Conservation (phyloP, 345 rosid species). For the Gossypium sturtianum region DNA sequence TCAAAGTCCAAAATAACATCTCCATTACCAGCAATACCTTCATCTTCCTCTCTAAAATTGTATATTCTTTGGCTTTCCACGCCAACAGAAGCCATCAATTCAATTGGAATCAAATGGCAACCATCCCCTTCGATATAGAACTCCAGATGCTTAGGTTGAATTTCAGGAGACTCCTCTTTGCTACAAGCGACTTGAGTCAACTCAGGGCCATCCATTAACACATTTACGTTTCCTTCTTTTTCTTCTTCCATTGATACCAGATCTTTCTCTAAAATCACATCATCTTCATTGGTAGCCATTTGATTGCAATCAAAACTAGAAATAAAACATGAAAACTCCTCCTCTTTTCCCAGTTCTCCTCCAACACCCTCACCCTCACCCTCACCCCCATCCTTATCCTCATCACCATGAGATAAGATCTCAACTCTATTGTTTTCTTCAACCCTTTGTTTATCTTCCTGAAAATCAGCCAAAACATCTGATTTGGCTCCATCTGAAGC, state of each 20-base stretch:
- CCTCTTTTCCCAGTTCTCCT: constrained; percentile 21
- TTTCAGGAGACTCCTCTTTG: constrained; percentile 24
- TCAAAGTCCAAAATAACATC: constrained; percentile 80
- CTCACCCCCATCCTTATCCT: neutral
- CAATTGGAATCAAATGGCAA: constrained; percentile 79
- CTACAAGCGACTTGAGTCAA: constrained; percentile 15
- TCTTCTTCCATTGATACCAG: constrained; percentile 10
- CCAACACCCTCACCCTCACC: neutral
- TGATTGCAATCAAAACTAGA: constrained; percentile 42
- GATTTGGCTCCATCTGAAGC: constrained; percentile 26
- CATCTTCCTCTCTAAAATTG: constrained; percentile 40
- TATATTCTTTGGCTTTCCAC: constrained; percentile 15
- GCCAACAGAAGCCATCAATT: constrained; percentile 21
- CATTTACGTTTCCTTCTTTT: constrained; percentile 16
- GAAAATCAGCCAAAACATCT: constrained; percentile 20
- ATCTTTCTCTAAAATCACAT: constrained; percentile 21
- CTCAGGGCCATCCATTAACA: constrained; percentile 15
- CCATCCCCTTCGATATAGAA: constrained; percentile 74
- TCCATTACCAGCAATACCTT: constrained; percentile 37
- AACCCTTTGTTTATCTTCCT: constrained; percentile 22
- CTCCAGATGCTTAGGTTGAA: constrained; percentile 46
- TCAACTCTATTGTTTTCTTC: constrained; percentile 31
- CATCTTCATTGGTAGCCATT: constrained; percentile 25
- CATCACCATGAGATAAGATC: constrained; percentile 13
- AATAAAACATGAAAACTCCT: constrained; percentile 37